Base-by-base conservation (phyloP, 345 rosid species). In the Schrenkiella parvula region DNA sequence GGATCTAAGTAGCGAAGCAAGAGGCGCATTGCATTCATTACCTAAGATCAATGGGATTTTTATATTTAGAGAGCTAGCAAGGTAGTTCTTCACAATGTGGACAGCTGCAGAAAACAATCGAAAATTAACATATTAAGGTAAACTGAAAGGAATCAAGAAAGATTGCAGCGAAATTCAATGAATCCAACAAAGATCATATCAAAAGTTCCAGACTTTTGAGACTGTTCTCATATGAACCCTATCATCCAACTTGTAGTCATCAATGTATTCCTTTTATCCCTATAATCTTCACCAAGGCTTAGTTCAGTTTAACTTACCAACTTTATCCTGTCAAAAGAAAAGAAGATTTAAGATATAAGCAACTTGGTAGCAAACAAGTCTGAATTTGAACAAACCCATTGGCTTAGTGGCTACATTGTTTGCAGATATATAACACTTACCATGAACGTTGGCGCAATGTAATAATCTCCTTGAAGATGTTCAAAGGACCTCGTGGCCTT, bases 11-110 rank as follows among this genome's bases (percentile, higher is more conserved):
- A 65, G 29, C 35, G 48, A 57, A 48, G 41, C 18, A 56, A 23
- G n/a, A 28, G 42, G 4, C 14, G 12, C 39, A 31, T 22, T 51
- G 12, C 39, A 31, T 22, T 51, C 68, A 52, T 14, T 84, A 93
- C 98, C 97, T 78, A 93, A 84, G 61, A 93, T 87, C 82, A 93
- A 72, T 43, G 98, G 97, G 79, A 93, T 86, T 82, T 90, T 90
- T 44, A 56, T 78, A 64, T 85, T 83, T 37, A 93, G 79, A 68
- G 82, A 79, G 68, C 81, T 86, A 52, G 98, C 92, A 58, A 90
- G 78, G 83, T 85, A 93, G 80, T 93, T 90, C 93, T 93, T 93
- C 81, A 83, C 97, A 71, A 93, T 84, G 84, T 90, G 97, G 59
- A 83, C 79, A 15, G 84, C 98, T 93, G 87, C 83, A 81, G 52